Evolutionary conservation across 441 rosid species (phyloP).

Genomic region (Viola pubescens): DNA sequence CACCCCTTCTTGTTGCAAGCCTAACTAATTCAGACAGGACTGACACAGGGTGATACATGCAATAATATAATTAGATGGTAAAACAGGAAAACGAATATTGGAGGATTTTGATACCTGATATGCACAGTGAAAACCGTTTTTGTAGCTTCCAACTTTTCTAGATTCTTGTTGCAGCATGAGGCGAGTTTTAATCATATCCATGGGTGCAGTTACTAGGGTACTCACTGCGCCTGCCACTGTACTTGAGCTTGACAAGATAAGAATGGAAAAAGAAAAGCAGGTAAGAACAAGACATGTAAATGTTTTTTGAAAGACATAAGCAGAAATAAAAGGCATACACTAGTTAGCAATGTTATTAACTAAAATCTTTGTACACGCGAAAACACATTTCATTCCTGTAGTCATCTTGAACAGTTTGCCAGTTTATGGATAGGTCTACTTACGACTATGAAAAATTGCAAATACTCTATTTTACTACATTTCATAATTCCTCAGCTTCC

Average conservation of each 20-base stretch:
- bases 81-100: not conserved
- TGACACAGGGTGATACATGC: not conserved
- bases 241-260: slow-evolving; percentile 36
- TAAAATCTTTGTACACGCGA: too few species aligned
- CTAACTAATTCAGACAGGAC: not conserved
- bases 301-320: not conserved
- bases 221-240: slow-evolving; percentile 50
- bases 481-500: too few species aligned
- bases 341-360: not conserved
- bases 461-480: too few species aligned
- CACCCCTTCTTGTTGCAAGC: too few species aligned
- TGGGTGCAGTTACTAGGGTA: slow-evolving; percentile 66
- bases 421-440: too few species aligned
- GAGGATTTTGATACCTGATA: slow-evolving; percentile 39
- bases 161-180: slow-evolving; percentile 75
- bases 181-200: slow-evolving; percentile 86
- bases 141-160: slow-evolving; percentile 41
- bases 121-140: slow-evolving; percentile 75
- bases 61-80: slow-evolving; percentile 2
- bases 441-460: too few species aligned
- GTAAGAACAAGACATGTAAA: too few species aligned
- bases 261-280: not conserved
- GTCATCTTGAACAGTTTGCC: too few species aligned
- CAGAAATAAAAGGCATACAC: not conserved
- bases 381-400: too few species aligned